phyloP scores from a whole-genome alignment of 768 basidiomycete genomes.

The Suillus occidentalis region DNA sequence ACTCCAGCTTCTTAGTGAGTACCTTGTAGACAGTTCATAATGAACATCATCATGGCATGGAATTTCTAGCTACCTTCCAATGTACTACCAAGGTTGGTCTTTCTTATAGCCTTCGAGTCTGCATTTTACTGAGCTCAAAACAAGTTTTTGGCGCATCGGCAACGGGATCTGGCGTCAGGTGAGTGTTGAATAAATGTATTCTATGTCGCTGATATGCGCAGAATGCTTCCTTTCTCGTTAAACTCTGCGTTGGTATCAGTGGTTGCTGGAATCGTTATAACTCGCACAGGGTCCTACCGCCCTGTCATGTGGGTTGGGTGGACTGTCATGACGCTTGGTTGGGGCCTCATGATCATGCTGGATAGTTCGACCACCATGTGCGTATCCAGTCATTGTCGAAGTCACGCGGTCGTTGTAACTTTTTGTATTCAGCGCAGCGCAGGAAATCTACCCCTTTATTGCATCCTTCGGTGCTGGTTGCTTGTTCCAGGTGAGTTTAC shows the following conservation, averaged over 20 bases:
- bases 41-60: slow-evolving; percentile 8
- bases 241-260: slow-evolving; percentile 18
- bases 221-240: slow-evolving; percentile 39
- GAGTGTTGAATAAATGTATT: neutral
- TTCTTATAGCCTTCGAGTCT: neutral
- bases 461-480: slow-evolving; percentile 35
- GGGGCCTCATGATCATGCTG: slow-evolving; percentile 37
- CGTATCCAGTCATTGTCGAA: slow-evolving; percentile 7
- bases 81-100: slow-evolving; percentile 38
- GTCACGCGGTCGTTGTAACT: neutral
- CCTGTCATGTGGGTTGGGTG: slow-evolving; percentile 32
- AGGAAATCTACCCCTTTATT: slow-evolving; percentile 35
- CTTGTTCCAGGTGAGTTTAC: slow-evolving; percentile 31
- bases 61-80: slow-evolving; percentile 34
- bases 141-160: slow-evolving; percentile 38
- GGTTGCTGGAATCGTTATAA: slow-evolving; percentile 26
- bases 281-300: slow-evolving; percentile 30
- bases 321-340: slow-evolving; percentile 34
- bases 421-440: slow-evolving; percentile 21
- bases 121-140: neutral
- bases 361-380: slow-evolving; percentile 32
- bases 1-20: slow-evolving; percentile 28
- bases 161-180: slow-evolving; percentile 34
- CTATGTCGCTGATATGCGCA: slow-evolving; percentile 12
- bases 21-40: neutral